Percentiles rank a stretch among this genome's conserved stretches.
Evolutionary conservation across 1,139 yeast genomes (phyloP).

Genomic region (Candida sp.): DNA sequence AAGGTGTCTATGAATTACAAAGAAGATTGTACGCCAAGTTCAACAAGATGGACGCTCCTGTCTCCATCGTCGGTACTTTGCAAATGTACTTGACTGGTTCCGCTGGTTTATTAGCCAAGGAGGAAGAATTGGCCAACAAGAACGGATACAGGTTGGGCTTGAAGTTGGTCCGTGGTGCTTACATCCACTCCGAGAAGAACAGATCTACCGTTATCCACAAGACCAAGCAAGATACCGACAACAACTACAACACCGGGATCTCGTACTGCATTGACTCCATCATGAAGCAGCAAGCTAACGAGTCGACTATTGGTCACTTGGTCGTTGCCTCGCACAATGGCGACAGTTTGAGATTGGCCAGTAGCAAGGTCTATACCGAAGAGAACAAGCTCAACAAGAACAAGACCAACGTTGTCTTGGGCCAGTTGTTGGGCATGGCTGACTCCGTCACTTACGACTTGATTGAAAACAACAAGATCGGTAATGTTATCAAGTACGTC

Average conservation of each 20-base stretch:
- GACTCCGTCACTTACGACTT: slow-evolving; percentile 85
- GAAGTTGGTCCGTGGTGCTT: slow-evolving; percentile 98
- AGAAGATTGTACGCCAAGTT: slow-evolving; percentile 77
- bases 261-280: slow-evolving; percentile 66
- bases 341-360: slow-evolving; percentile 75
- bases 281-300: slow-evolving; percentile 40
- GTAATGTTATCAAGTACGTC: slow-evolving; percentile 88
- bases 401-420: slow-evolving; percentile 76
- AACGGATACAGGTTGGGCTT: slow-evolving; percentile 78
- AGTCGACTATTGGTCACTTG: slow-evolving; percentile 74
- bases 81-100: slow-evolving; percentile 91
- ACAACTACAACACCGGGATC: slow-evolving; percentile 75
- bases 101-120: slow-evolving; percentile 60
- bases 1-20: slow-evolving; percentile 91
- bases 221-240: slow-evolving; percentile 79
- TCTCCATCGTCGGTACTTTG: slow-evolving; percentile 87
- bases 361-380: slow-evolving; percentile 50
- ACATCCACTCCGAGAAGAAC: slow-evolving; percentile 86
- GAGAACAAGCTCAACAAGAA: slow-evolving; percentile 31
- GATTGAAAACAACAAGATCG: slow-evolving; percentile 63
- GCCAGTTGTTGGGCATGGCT: slow-evolving; percentile 96
- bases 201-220: slow-evolving; percentile 70
- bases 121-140: slow-evolving; percentile 65
- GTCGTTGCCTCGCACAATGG: slow-evolving; percentile 94
- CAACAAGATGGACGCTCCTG: slow-evolving; percentile 61